Base-by-base conservation (phyloP, 202 grass and related monocot genomes). In the Cymbopogon flexuosus region DNA sequence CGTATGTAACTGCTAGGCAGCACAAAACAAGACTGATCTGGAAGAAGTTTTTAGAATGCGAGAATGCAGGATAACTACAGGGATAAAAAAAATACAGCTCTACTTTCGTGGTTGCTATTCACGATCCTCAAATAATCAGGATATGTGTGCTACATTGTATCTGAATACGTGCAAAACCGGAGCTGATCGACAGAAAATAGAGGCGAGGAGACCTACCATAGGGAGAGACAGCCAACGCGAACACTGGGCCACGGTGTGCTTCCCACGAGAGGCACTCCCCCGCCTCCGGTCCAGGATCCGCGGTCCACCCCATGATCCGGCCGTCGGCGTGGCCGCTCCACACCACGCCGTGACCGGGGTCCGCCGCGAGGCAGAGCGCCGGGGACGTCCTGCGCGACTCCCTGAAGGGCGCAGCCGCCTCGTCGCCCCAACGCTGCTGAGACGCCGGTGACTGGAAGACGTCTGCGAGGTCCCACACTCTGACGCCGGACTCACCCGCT, bases 321-420 rank as follows among this genome's bases (percentile, higher is more conserved):
- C 94, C 94, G 31, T 92, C 82, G 39, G 52, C n/a, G 35, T 94
- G 94, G 23, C 94, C 94, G 84, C 89, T 97, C 89, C 89, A 97
- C 70, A 97, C 75, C 58, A 97, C 10, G 61, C 81, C 75, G 18
- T 72, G 89, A 23, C 63, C 75, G 1, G 81, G 76, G 82, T 97
- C 94, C 8, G 66, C 72, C 61, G 54, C 33, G 60, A 97, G 67
- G 65, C 83, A 94, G 1, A 97, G 66, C 49, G 84, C 84, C 6
- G 85, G 81, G 1, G 78, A 1, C 33, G 86, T 90, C 79, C 70
- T 87, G 40, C 72, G 52, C 59, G 89, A 97, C 78, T 97, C 89
- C 65, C 40, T 51, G 58, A 90, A 94, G 23, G 89, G 88, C 34
- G 77, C 87, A 13, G 78, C 81, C 6, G 89, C 88, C 80, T 97